A percentile compares a stretch with the other conserved stretches of the same genome.
These are phyloP conservation scores for Saccharomycopsis crataegensis DNA, from an alignment of 1,139 yeast genomes.

Conservation along the genomic window DNA sequence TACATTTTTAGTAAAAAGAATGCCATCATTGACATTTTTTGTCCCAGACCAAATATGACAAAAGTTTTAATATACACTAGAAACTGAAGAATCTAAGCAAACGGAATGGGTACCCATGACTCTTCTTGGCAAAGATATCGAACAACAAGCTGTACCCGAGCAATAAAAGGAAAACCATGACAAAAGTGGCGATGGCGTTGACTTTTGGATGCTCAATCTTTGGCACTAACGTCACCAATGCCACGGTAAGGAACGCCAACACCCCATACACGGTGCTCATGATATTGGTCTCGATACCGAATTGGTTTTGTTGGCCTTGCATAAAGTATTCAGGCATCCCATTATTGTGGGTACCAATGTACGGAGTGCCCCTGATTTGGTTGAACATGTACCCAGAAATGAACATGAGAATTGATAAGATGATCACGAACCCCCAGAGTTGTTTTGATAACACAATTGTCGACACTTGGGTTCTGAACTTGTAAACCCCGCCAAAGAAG, in stretches of 20 bases:
- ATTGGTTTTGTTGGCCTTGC: slow-evolving; percentile 66
- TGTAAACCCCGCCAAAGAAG: slow-evolving; percentile 27
- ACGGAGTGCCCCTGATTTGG: slow-evolving; percentile 71
- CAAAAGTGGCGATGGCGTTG: slow-evolving; percentile 37
- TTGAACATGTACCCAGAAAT: slow-evolving; percentile 92
- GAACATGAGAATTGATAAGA: slow-evolving; percentile 61
- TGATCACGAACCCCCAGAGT: slow-evolving; percentile 60
- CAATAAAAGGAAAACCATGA: slow-evolving; percentile 36
- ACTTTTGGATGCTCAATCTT: slow-evolving; percentile 36
- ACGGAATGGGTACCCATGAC: slow-evolving; percentile 53
- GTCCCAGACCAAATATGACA: too few species aligned
- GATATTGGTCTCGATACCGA: slow-evolving; percentile 78
- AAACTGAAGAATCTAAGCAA: slow-evolving; percentile 25
- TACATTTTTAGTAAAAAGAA: too few species aligned
- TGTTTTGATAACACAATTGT: slow-evolving; percentile 35
- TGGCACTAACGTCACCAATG: slow-evolving; percentile 44
- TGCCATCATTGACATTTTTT: too few species aligned
- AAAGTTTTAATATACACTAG: not conserved
- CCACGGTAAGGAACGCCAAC: slow-evolving; percentile 42
- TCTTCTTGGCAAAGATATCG: slow-evolving; percentile 49
- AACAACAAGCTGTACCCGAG: slow-evolving; percentile 48
- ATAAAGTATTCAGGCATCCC: slow-evolving; percentile 58
- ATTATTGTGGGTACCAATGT: slow-evolving; percentile 47
- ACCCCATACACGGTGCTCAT: slow-evolving; percentile 56
- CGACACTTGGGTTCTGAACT: slow-evolving; percentile 27